phyloP scores from a whole-genome alignment of 2,329 filamentous ascomycete genomes.

The Aspergillus sp. region DNA sequence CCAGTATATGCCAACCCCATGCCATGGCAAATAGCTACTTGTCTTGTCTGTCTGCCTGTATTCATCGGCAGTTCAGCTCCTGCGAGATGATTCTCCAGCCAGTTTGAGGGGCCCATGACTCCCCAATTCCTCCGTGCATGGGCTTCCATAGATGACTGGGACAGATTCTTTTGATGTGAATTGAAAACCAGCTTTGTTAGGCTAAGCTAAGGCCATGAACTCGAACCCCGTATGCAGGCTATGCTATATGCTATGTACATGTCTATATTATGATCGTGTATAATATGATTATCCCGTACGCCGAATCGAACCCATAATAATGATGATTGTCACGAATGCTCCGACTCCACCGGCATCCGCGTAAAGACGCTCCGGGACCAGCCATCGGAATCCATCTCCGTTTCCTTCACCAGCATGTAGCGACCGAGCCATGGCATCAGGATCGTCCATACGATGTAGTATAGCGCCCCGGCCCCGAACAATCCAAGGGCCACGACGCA shows the following conservation, averaged over 20 bases:
- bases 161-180: conserved; percentile 16
- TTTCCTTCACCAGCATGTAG: conserved; percentile 49
- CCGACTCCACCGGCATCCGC: conserved; percentile 26
- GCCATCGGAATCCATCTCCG: conserved; percentile 49
- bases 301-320: too few relatives aligned
- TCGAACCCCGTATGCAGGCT: too few relatives aligned
- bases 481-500: conserved; percentile 45
- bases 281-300: too few relatives aligned
- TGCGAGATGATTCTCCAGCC: conserved; percentile 35
- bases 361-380: conserved; percentile 53
- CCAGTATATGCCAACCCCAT: conserved; percentile 18
- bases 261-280: conserved; percentile 3
- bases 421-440: conserved; percentile 35
- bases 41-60: conserved; percentile 18
- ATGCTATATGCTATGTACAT: background rate
- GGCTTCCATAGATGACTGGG: conserved; percentile 40
- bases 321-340: conserved; percentile 1
- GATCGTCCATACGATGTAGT: conserved; percentile 45
- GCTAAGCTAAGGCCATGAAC: too few relatives aligned
- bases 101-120: conserved; percentile 40
- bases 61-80: conserved; percentile 14
- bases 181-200: too few relatives aligned
- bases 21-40: conserved; percentile 19
- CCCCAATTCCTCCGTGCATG: conserved; percentile 25
- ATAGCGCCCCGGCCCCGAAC: conserved; percentile 41